A percentile compares a stretch with the other conserved stretches of the same genome.
Evolutionary conservation across 2,329 filamentous ascomycete species (phyloP).

Genomic region (Venturia pyrina): DNA sequence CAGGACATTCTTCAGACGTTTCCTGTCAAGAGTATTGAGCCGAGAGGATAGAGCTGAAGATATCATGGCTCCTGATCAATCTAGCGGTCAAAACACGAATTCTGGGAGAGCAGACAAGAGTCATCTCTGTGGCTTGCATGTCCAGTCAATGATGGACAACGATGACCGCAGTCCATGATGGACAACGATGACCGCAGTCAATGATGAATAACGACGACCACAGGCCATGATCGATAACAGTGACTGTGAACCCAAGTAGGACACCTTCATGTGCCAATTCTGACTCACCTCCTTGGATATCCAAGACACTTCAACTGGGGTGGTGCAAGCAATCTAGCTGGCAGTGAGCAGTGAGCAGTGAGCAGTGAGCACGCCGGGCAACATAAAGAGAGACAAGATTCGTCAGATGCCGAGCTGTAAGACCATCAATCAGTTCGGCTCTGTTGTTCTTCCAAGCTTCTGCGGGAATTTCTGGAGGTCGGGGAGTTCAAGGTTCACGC

Average conservation of each 20-base stretch:
- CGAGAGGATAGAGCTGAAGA: no score
- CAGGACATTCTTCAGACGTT: not conserved
- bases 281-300: not conserved
- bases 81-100: not conserved
- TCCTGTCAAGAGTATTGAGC: not conserved
- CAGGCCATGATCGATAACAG: no score
- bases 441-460: no score
- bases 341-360: no score
- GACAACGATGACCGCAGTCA: not conserved
- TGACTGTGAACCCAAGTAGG: no score
- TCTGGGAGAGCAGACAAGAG: not conserved
- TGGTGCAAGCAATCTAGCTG: not conserved
- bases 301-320: not conserved
- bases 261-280: not conserved
- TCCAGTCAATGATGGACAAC: not conserved
- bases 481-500: no score
- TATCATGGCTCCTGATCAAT: no score
- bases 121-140: not conserved
- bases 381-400: not conserved
- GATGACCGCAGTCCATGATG: not conserved
- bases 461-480: no score
- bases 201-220: no score
- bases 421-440: no score
- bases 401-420: no score
- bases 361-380: no score